Evolutionary conservation across 495 filamentous ascomycete species (phyloP).

Genomic region (Aspergillus affinis): DNA sequence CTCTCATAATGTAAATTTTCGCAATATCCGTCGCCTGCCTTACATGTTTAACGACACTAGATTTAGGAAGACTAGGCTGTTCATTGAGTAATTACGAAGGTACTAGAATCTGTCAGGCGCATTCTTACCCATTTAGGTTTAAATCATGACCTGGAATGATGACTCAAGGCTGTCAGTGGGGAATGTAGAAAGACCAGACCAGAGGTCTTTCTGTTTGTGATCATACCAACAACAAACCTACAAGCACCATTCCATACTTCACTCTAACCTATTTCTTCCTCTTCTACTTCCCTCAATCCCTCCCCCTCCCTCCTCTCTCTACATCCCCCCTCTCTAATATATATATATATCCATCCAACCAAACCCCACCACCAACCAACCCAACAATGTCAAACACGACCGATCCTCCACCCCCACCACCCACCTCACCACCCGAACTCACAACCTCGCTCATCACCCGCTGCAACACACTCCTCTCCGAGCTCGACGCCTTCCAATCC

Average conservation of each 20-base stretch:
- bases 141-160: not conserved
- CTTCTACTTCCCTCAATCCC: no score
- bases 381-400: not conserved
- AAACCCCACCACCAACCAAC: not conserved
- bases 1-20: conserved; percentile 3
- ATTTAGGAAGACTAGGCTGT: no score
- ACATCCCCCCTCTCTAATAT: no score
- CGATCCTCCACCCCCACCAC: not conserved
- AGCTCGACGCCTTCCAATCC: conserved; percentile 47
- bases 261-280: no score
- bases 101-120: not conserved
- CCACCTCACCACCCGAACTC: conserved; percentile 5
- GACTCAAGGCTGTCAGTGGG: not conserved
- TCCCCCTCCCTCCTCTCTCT: no score
- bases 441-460: conserved; percentile 35
- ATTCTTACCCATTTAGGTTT: not conserved
- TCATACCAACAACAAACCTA: no score
- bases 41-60: no score
- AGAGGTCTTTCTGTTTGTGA: no score
- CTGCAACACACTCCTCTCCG: conserved; percentile 44
- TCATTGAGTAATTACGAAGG: no score
- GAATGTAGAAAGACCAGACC: not conserved
- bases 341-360: not conserved
- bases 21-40: no score
- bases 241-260: no score